phyloP scores from a whole-genome alignment of 1,284 basidiomycete species.

The Ganoderma meredithae region DNA sequence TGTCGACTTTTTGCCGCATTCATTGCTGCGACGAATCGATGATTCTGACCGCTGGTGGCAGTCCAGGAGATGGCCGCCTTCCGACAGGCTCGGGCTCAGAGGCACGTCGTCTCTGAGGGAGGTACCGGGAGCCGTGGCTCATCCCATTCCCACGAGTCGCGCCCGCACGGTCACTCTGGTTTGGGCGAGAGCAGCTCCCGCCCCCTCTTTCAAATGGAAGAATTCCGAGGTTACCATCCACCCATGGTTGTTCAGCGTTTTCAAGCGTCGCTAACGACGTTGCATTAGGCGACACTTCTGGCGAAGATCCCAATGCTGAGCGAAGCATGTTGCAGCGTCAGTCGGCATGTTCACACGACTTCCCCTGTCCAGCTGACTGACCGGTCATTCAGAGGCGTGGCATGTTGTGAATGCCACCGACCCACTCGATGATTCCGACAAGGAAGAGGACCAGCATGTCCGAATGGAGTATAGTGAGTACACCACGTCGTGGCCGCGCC shows the following conservation, averaged over 20 bases:
- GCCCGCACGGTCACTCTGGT: constrained; percentile 27
- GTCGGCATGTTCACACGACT: constrained; percentile 15
- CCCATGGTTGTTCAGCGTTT: background rate
- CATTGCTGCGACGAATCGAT: background rate
- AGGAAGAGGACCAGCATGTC: constrained; percentile 71
- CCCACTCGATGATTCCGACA: constrained; percentile 75
- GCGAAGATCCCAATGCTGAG: constrained; percentile 34
- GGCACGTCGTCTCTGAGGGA: constrained; percentile 35
- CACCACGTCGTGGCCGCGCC: constrained; percentile 1
- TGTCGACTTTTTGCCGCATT: background rate
- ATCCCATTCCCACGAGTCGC: constrained; percentile 41
- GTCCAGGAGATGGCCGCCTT: constrained; percentile 38
- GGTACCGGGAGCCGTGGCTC: constrained; percentile 40
- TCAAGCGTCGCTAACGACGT: constrained; percentile 1
- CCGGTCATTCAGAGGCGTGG: constrained; percentile 66
- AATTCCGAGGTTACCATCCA: constrained; percentile 23
- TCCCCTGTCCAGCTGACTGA: constrained; percentile 11
- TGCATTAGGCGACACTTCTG: constrained; percentile 26
- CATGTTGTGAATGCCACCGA: constrained; percentile 67
- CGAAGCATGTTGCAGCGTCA: constrained; percentile 43
- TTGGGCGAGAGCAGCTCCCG: constrained; percentile 33
- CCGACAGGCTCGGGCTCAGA: constrained; percentile 37
- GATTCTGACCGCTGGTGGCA: constrained; percentile 20
- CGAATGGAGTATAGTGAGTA: constrained; percentile 69
- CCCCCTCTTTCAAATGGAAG: constrained; percentile 30